Evolutionary conservation across 768 basidiomycete species (phyloP).

Genomic region (Leccinum incarnatum): DNA sequence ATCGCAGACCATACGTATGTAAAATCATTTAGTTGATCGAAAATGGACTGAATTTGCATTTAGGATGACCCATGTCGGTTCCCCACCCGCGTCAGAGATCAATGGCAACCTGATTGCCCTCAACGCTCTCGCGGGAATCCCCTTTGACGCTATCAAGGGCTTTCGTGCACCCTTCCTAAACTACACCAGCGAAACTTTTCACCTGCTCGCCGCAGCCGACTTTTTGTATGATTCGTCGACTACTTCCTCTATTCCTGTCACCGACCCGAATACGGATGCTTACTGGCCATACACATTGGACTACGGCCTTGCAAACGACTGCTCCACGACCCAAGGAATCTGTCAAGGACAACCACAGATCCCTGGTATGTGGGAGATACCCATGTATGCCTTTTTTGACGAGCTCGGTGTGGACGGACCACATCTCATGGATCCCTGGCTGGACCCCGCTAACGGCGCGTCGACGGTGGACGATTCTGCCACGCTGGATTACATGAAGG

Average conservation of each 20-base stretch:
- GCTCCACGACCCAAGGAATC: neutral
- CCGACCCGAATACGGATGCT: constrained; percentile 1
- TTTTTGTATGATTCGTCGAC: constrained; percentile 1
- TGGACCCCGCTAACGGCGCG: neutral
- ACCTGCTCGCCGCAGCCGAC: neutral
- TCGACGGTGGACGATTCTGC: constrained; percentile 1
- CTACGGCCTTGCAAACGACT: constrained; percentile 4
- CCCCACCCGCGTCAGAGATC: neutral
- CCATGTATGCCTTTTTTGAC: neutral
- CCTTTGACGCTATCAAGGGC: neutral
- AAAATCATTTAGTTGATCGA: neutral
- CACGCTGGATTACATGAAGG: neutral
- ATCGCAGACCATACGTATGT: constrained; percentile 8
- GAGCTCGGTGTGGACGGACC: neutral
- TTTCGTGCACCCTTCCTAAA: constrained; percentile 5
- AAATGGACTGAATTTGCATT: neutral
- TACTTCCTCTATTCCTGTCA: constrained; percentile 1
- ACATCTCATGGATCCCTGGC: constrained; percentile 1
- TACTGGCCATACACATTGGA: constrained; percentile 9
- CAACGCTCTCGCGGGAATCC: neutral
- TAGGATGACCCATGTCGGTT: constrained; percentile 3
- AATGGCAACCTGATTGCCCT: neutral
- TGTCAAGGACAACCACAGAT: neutral
- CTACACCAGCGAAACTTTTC: neutral
- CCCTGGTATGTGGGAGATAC: neutral